Conservation (phyloP, 2,329 filamentous ascomycete species). For the Cercospora sp. region DNA sequence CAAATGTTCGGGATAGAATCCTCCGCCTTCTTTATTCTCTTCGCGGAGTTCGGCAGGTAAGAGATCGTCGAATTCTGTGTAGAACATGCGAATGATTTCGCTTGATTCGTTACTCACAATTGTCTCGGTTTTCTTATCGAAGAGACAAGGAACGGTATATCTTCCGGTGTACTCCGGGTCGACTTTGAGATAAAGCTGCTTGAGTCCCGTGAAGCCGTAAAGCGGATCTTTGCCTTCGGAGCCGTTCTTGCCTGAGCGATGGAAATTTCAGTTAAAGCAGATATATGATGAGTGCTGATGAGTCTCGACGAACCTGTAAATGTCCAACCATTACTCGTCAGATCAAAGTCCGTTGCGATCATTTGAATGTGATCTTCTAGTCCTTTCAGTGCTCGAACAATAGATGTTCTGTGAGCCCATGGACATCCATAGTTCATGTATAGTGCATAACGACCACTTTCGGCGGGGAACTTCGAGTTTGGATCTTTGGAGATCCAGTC, state of each 20-base stretch:
- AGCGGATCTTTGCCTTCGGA: slow-evolving; percentile 60
- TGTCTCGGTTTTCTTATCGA: slow-evolving; percentile 63
- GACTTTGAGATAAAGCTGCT: slow-evolving; percentile 71
- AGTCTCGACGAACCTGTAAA: slow-evolving; percentile 54
- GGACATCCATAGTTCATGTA: slow-evolving; percentile 64
- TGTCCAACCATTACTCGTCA: slow-evolving; percentile 64
- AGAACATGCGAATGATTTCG: slow-evolving; percentile 89
- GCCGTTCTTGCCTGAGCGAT: slow-evolving; percentile 46
- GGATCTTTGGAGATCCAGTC: slow-evolving; percentile 56
- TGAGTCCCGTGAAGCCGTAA: slow-evolving; percentile 66
- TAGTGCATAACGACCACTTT: slow-evolving; percentile 61
- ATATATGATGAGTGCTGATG: not conserved
- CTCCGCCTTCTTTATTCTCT: slow-evolving; percentile 52
- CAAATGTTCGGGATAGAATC: slow-evolving; percentile 69
- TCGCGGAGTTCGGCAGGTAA: slow-evolving; percentile 57
- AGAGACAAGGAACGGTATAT: slow-evolving; percentile 81
- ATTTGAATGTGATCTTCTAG: slow-evolving; percentile 53
- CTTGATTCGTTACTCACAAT: slow-evolving; percentile 90
- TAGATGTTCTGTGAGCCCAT: slow-evolving; percentile 59
- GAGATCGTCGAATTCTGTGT: slow-evolving; percentile 71
- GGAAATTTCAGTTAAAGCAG: not conserved
- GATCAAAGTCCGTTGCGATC: slow-evolving; percentile 46
- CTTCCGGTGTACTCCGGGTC: slow-evolving; percentile 68
- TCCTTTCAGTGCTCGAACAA: slow-evolving; percentile 53
- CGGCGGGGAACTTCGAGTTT: slow-evolving; percentile 57